Conservation (phyloP, 1,139 yeast genomes). For the Suhomyces terraborum region DNA sequence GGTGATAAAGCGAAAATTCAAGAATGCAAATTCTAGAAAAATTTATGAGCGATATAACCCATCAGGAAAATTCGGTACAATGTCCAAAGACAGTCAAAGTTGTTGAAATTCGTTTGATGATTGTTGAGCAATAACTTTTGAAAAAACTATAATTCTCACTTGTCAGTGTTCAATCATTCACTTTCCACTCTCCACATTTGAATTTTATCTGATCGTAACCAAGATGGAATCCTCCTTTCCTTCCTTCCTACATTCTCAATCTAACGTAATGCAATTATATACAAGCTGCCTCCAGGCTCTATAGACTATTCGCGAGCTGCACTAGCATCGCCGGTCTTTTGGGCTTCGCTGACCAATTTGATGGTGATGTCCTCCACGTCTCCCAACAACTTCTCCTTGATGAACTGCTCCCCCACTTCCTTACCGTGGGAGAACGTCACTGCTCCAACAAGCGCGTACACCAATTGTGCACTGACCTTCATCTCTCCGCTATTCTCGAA, state of each 20-base stretch:
- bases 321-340: constrained; percentile 5
- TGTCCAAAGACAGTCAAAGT: no score
- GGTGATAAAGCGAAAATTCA: no score
- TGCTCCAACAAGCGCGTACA: constrained; percentile 81
- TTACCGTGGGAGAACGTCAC: constrained; percentile 71
- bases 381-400: constrained; percentile 47
- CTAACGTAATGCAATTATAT: constrained; percentile 6
- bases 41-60: no score
- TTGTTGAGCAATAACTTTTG: no score
- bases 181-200: no score
- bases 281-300: constrained; percentile 6
- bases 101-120: no score
- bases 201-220: no score
- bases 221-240: not conserved
- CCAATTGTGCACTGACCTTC: constrained; percentile 63
- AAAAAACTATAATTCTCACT: no score
- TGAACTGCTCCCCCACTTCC: constrained; percentile 54
- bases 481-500: constrained; percentile 59
- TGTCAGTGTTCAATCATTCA: no score
- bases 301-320: constrained; percentile 8
- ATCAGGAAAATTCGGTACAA: no score
- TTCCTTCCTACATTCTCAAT: not conserved
- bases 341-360: constrained; percentile 17
- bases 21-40: no score
- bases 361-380: constrained; percentile 26